A percentile compares a stretch with the other conserved stretches of the same genome.
Evolutionary conservation across 2,329 filamentous ascomycete species (phyloP).

Genomic region (Verticillium alfalfae): DNA sequence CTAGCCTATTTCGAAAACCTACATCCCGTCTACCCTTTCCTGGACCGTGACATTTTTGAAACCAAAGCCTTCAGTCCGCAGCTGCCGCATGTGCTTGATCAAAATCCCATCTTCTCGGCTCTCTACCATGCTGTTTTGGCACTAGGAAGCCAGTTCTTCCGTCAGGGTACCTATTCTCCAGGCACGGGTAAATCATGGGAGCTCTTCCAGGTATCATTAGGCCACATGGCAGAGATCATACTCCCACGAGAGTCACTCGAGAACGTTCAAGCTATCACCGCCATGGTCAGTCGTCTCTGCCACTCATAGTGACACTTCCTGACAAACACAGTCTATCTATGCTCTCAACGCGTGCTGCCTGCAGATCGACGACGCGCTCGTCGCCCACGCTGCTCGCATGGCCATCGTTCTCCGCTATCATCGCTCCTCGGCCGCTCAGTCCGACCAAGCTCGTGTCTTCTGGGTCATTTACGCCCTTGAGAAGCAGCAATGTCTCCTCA

Average conservation of each 20-base stretch:
- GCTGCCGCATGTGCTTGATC: not conserved
- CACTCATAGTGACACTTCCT: not conserved
- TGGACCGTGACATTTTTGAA: constrained; percentile 16
- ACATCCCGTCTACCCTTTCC: constrained; percentile 29
- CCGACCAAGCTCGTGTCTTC: constrained; percentile 20
- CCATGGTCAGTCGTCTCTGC: not conserved
- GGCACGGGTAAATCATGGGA: constrained; percentile 12
- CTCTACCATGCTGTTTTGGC: constrained; percentile 25
- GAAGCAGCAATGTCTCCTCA: constrained; percentile 24
- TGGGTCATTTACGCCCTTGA: constrained; percentile 34
- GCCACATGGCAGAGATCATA: constrained; percentile 11
- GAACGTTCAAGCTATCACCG: constrained; percentile 1
- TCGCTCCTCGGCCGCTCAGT: constrained; percentile 11
- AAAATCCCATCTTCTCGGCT: constrained; percentile 20
- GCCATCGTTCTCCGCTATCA: constrained; percentile 22
- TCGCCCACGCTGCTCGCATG: constrained; percentile 27
- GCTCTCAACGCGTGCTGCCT: constrained; percentile 24
- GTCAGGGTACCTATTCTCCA: constrained; percentile 12
- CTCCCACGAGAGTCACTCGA: constrained; percentile 1
- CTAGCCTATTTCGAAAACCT: constrained; percentile 28
- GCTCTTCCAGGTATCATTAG: constrained; percentile 13
- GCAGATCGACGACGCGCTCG: constrained; percentile 23
- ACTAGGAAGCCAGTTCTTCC: constrained; percentile 24
- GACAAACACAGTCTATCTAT: constrained; percentile 24
- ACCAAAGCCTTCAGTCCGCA: constrained; percentile 3